Evolutionary conservation across 176 grass and related monocot species (phyloP).

Genomic region (Areca catechu): DNA sequence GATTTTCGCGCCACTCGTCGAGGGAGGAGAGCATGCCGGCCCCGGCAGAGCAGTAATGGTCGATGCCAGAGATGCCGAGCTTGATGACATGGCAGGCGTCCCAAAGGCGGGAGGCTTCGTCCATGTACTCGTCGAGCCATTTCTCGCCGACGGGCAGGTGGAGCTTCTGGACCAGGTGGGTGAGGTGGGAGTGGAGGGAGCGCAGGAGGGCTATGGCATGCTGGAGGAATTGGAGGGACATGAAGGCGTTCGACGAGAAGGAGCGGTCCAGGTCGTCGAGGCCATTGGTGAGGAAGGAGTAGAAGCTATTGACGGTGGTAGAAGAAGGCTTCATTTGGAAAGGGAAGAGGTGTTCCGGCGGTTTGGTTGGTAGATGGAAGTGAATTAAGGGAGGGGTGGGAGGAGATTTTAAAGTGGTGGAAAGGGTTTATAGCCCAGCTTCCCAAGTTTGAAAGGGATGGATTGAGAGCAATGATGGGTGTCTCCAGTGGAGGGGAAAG

Average conservation of each 20-base stretch:
- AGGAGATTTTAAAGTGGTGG: neutral
- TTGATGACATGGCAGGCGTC: slow-evolving; percentile 13
- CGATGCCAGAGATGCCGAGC: slow-evolving; percentile 10
- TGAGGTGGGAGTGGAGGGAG: slow-evolving; percentile 17
- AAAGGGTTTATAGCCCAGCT: neutral
- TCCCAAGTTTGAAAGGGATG: slow-evolving; percentile 1
- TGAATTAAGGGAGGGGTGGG: neutral
- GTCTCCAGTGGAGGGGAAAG: slow-evolving; percentile 8
- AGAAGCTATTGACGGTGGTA: slow-evolving; percentile 5
- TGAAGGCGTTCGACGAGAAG: slow-evolving; percentile 10
- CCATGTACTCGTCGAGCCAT: slow-evolving; percentile 19
- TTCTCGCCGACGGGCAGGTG: slow-evolving; percentile 13
- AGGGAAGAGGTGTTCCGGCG: no score
- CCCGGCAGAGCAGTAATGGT: slow-evolving; percentile 9
- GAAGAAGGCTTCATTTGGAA: slow-evolving; percentile 16
- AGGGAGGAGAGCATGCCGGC: slow-evolving; percentile 5
- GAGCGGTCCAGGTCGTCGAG: slow-evolving; percentile 17
- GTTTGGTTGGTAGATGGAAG: neutral
- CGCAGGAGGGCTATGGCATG: slow-evolving; percentile 4
- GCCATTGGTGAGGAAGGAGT: slow-evolving; percentile 11
- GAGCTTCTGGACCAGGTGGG: slow-evolving; percentile 14
- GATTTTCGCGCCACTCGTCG: slow-evolving; percentile 3
- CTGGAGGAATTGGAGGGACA: slow-evolving; percentile 18
- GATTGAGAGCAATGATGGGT: slow-evolving; percentile 2
- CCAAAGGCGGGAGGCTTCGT: slow-evolving; percentile 15